Conservation (phyloP, 2,329 filamentous ascomycete genomes). For the Purpureocillium takamizusanense region DNA sequence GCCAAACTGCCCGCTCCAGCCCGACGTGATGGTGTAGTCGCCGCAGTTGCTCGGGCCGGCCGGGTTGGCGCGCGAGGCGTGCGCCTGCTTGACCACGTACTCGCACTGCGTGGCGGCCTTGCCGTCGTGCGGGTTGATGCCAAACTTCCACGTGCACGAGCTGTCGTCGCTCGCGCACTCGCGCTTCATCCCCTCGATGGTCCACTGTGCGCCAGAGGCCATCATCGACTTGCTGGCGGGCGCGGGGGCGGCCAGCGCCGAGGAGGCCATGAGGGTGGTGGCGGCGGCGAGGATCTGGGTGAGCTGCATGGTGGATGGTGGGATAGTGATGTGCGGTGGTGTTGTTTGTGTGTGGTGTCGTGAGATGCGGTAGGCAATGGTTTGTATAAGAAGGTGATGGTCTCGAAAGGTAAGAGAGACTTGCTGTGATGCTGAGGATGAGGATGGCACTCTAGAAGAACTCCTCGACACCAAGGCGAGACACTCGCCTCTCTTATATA, state of each 20-base stretch:
- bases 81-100: constrained; percentile 25
- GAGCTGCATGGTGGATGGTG: constrained; percentile 31
- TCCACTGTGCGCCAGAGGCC: constrained; percentile 29
- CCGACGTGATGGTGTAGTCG: constrained; percentile 39
- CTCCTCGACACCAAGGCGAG: too few species aligned
- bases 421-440: too few species aligned
- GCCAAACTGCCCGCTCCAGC: constrained; percentile 49
- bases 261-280: constrained; percentile 18
- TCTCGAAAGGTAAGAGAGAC: too few species aligned
- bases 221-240: constrained; percentile 27
- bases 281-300: constrained; percentile 23
- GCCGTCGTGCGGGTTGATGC: constrained; percentile 23
- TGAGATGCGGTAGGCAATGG: too few species aligned
- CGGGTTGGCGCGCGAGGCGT: constrained; percentile 23
- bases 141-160: constrained; percentile 34
- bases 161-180: constrained; percentile 28
- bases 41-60: constrained; percentile 36
- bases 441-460: too few species aligned
- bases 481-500: too few species aligned
- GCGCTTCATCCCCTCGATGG: constrained; percentile 29
- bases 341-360: too few species aligned
- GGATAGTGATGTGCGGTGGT: too few species aligned
- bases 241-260: constrained; percentile 24
- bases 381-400: too few species aligned
- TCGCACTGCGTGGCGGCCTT: constrained; percentile 15